Conservation (phyloP, 176 grass and related monocot genomes). For the Rhynchospora pubera region DNA sequence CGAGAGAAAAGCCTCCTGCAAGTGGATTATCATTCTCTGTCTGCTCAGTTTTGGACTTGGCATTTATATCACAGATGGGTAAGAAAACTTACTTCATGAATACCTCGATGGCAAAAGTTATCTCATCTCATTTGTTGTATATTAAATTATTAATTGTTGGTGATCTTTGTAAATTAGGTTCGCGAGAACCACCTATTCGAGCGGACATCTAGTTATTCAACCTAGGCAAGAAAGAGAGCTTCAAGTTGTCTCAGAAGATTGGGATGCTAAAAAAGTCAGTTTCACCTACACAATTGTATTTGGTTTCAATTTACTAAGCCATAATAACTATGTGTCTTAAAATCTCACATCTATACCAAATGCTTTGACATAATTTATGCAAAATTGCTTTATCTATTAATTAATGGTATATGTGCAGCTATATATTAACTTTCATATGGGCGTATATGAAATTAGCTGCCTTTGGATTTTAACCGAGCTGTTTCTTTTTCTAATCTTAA, state of each 20-base stretch:
- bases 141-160: background rate
- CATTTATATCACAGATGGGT: slow-evolving; percentile 9
- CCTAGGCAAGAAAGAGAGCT: slow-evolving; percentile 18
- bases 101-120: too few relatives aligned
- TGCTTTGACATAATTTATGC: background rate
- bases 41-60: slow-evolving; percentile 15
- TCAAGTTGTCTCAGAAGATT: slow-evolving; percentile 3
- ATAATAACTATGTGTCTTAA: background rate
- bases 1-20: slow-evolving; percentile 12
- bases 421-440: background rate
- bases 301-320: background rate
- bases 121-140: background rate
- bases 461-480: background rate
- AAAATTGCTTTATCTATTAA: background rate
- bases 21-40: slow-evolving; percentile 13
- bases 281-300: background rate
- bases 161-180: slow-evolving; percentile 19
- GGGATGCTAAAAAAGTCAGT: slow-evolving; percentile 3
- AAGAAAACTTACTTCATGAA: background rate
- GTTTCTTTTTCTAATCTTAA: background rate
- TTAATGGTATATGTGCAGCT: background rate
- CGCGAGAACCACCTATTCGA: background rate
- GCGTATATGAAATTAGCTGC: background rate
- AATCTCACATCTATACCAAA: background rate
- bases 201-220: background rate